Evolutionary conservation across 352 stramenopile species (phyloP), one percentile per base, ranked within the genome.

Genomic region (Phytophthora megakarya): DNA sequence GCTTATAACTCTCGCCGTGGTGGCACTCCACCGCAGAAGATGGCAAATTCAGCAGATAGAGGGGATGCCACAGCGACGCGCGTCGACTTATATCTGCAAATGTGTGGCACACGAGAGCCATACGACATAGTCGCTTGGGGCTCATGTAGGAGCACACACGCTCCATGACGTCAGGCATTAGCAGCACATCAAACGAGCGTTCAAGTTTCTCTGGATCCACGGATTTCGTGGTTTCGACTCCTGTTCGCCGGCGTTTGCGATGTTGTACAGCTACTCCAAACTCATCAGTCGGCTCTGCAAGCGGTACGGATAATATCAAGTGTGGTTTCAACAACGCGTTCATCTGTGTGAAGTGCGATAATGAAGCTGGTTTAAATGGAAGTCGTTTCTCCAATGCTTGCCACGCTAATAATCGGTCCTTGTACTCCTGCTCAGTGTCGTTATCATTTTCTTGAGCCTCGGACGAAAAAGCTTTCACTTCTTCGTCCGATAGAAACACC

Each of bases 91-190:
- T 49, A 9, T 70, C 40, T 1, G 72, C 72, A 63, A 90, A 86
- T 0, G 46, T 60, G 4, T 62, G 68, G 47, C 78, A 88, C 12
- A 92, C 80, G 4, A 86, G 61, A 4, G 80, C 68, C 13, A 92
- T 71, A 10, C 82, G 78, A 52, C 72, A 81, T 16, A 92, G 78
- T 3, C 82, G 75, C 70, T 90, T 92, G 11, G 80, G 78, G 35
- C 72, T 92, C 77, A 92, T 84, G 44, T 79, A 89, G 1, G 82
- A 88, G 25, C 73, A 89, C 26, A 92, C 77, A 1, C 65, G 67
- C 56, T 90, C 80, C 80, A 90, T 89, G 7, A 89, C 67, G 37
- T 92, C 80, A 0, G 80, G 78, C 1, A 89, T 48, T 15, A 90
- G 39, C 18, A 92, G 32, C 23, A 86, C 73, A 45, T 76, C 81